phyloP scores from a whole-genome alignment of 257 asterid genomes.

The Solanum bulbocastanum region DNA sequence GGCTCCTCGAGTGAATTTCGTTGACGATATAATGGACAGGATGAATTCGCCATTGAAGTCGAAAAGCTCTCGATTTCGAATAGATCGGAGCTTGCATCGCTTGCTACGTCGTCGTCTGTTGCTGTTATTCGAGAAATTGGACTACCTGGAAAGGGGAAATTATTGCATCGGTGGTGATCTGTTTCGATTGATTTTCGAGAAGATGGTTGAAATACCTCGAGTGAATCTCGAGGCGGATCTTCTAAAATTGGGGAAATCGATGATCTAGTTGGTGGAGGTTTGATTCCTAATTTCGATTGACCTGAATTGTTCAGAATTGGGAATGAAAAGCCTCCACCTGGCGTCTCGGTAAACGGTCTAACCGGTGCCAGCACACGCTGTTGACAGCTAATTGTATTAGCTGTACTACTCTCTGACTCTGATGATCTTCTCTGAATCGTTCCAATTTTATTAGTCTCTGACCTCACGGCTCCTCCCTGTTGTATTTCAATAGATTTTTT shows the following conservation, averaged over 20 bases:
- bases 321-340: constrained; percentile 42
- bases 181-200: constrained; percentile 14
- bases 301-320: constrained; percentile 38
- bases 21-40: constrained; percentile 38
- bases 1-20: constrained; percentile 71
- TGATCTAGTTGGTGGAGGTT: constrained; percentile 1
- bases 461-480: background rate
- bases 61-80: constrained; percentile 87
- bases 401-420: constrained; percentile 5
- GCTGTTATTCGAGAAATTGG: constrained; percentile 29
- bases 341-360: constrained; percentile 15
- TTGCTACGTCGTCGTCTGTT: constrained; percentile 46
- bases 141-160: constrained; percentile 27
- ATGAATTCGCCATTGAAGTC: constrained; percentile 45
- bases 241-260: constrained; percentile 8
- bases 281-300: constrained; percentile 4
- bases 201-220: constrained; percentile 64
- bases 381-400: constrained; percentile 19
- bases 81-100: constrained; percentile 86
- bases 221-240: constrained; percentile 55
- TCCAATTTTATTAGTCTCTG: background rate
- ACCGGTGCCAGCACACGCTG: constrained; percentile 43
- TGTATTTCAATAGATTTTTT: constrained; percentile 8
- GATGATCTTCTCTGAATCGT: constrained; percentile 1
- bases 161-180: background rate